Evolutionary conservation across 805 yeast species (phyloP), one percentile per base, ranked within the genome.

Genomic region (Teunomyces funiuensis): DNA sequence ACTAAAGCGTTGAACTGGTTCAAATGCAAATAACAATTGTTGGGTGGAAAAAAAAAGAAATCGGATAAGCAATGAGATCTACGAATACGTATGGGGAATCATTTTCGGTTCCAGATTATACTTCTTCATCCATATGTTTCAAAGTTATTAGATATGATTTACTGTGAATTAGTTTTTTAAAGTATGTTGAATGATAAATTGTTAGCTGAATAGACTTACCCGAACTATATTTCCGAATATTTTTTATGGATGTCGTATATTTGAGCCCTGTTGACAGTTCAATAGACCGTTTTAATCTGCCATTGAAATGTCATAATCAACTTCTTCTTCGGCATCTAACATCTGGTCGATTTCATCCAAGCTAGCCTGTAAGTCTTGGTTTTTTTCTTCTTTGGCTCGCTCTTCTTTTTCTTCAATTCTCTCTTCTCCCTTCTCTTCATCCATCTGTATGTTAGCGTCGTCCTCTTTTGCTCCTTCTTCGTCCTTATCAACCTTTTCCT

Each of bases 261-360:
- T 28, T 28, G 19, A 28, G 17, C 33, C 33, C 33, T 28, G 33
- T 16, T n/a, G n/a, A n/a, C n/a, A n/a, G n/a, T n/a, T n/a, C n/a
- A n/a, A n/a, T n/a, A n/a, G n/a, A n/a, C n/a, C n/a, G n/a, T 27
- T 28, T 14, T 28, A 28, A 25, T 51, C 54, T 15, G 49, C 58
- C 55, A 60, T 53, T 4, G 58, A 50, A 13, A 67, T 52, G 19
- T 65, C 66, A 46, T 69, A 69, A 9, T 66, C 69, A 8, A 66
- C 67, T 14, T 59, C 55, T 11, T 65, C 71, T 39, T 67, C 73
- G 19, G 61, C 70, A 2, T 63, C 71, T 13, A 68, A 50, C 40
- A 67, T 43, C 30, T 59, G 53, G 42, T 68, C 73, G 22, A 68
- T 68, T 19, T 58, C 56, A 16, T 55, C 53, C 28, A 65, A 46